Evolutionary conservation across 805 yeast species (phyloP).

Genomic region (Ogataea henricii): DNA sequence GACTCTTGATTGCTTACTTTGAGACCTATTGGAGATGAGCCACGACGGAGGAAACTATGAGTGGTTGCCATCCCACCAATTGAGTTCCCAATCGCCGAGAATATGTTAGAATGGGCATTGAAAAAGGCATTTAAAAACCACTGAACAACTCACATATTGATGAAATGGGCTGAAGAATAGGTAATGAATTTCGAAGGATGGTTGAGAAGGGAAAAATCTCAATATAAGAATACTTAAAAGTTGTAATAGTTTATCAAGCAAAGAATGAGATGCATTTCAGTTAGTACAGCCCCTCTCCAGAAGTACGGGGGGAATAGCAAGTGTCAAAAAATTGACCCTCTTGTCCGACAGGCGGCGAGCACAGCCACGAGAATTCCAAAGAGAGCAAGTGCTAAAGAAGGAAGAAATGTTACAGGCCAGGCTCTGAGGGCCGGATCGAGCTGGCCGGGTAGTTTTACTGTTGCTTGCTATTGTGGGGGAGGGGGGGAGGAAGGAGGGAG

Average conservation of each 20-base stretch:
- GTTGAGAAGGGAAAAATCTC: background rate
- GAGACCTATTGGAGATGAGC: conserved; percentile 10
- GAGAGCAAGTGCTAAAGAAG: background rate
- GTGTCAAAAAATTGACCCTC: background rate
- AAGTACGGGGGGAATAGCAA: background rate
- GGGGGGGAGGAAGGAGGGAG: no score
- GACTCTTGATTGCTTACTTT: conserved; percentile 14
- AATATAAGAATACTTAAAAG: background rate
- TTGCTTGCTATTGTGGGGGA: conserved; percentile 7
- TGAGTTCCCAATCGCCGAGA: no score
- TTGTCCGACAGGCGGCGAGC: no score
- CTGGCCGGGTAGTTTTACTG: background rate
- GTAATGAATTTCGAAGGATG: background rate
- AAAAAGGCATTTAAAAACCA: background rate
- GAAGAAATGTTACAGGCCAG: background rate
- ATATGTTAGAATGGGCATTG: no score
- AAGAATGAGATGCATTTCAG: no score
- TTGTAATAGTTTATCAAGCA: no score
- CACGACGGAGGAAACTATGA: no score
- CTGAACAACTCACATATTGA: background rate
- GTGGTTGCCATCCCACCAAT: no score
- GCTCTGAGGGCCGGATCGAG: background rate
- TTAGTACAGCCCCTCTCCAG: background rate
- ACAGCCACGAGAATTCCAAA: no score
- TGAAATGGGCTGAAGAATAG: no score